These are phyloP conservation scores for Pseudocohnilembus persalinus DNA, from an alignment of 169 alveolate genomes.

Conservation along the genomic window DNA sequence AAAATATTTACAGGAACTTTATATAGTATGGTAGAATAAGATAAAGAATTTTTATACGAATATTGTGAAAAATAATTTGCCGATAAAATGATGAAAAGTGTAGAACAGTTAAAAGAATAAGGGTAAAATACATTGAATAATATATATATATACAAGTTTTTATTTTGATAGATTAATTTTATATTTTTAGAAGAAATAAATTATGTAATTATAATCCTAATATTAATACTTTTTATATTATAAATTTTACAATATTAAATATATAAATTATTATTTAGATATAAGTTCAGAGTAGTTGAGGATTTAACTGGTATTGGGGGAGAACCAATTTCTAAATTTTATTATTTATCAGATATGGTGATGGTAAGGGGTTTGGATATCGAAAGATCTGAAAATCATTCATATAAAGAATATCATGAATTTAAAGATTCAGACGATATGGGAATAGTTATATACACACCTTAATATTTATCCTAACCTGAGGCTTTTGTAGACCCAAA, in stretches of 20 bases:
- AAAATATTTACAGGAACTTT: slow-evolving; percentile 55
- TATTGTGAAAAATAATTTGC: slow-evolving; percentile 49
- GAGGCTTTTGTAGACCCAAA: slow-evolving; percentile 47
- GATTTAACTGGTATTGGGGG: slow-evolving; percentile 52
- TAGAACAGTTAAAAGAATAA: slow-evolving; percentile 21
- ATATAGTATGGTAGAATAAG: slow-evolving; percentile 39
- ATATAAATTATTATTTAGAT: background rate
- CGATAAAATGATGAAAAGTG: slow-evolving; percentile 40
- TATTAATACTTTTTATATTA: too few relatives aligned
- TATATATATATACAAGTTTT: too few relatives aligned
- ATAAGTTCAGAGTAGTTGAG: slow-evolving; percentile 37
- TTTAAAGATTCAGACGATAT: slow-evolving; percentile 58
- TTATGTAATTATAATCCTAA: too few relatives aligned
- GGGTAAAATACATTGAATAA: background rate
- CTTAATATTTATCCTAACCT: slow-evolving; percentile 52
- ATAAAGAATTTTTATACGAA: slow-evolving; percentile 50
- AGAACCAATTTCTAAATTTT: slow-evolving; percentile 44
- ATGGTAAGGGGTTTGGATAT: slow-evolving; percentile 48
- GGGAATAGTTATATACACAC: slow-evolving; percentile 57
- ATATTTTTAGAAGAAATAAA: too few relatives aligned
- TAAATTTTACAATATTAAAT: too few relatives aligned
- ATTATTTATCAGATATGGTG: slow-evolving; percentile 46
- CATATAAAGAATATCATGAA: slow-evolving; percentile 45
- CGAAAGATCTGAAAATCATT: slow-evolving; percentile 43
- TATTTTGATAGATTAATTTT: too few relatives aligned